Evolutionary conservation across 2,329 filamentous ascomycete genomes (phyloP).

Genomic region (Alternaria sp.): DNA sequence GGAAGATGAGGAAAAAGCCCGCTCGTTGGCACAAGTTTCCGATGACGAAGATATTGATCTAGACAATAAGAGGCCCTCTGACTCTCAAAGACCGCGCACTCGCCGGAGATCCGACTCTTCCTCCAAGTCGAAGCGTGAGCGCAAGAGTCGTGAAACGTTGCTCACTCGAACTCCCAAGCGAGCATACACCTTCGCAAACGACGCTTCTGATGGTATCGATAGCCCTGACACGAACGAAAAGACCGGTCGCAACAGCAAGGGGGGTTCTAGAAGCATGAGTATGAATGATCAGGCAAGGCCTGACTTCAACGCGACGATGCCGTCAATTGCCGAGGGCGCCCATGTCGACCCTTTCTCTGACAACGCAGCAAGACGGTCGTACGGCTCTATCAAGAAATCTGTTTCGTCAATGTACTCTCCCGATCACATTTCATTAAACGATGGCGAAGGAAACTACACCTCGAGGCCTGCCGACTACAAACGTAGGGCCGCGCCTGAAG

Average conservation of each 20-base stretch:
- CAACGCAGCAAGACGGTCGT: not conserved
- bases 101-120: not conserved
- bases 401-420: not conserved
- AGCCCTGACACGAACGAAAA: not conserved
- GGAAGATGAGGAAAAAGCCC: not conserved
- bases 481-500: not conserved
- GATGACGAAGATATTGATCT: not conserved
- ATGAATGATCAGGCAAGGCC: not conserved
- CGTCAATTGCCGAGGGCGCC: not conserved
- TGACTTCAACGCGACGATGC: not conserved
- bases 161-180: not conserved
- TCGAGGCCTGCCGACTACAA: not conserved
- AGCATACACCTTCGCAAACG: not conserved
- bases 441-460: not conserved
- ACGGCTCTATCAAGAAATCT: not conserved
- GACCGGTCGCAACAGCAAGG: not conserved
- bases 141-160: not conserved
- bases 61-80: not conserved
- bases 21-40: not conserved
- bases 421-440: not conserved
- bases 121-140: not conserved
- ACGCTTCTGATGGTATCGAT: not conserved
- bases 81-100: not conserved
- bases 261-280: not conserved
- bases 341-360: not conserved